Percentiles rank a stretch among this genome's conserved stretches.
phyloP scores from a whole-genome alignment of 2,329 filamentous ascomycete genomes.

The Trichoderma arundinaceum region DNA sequence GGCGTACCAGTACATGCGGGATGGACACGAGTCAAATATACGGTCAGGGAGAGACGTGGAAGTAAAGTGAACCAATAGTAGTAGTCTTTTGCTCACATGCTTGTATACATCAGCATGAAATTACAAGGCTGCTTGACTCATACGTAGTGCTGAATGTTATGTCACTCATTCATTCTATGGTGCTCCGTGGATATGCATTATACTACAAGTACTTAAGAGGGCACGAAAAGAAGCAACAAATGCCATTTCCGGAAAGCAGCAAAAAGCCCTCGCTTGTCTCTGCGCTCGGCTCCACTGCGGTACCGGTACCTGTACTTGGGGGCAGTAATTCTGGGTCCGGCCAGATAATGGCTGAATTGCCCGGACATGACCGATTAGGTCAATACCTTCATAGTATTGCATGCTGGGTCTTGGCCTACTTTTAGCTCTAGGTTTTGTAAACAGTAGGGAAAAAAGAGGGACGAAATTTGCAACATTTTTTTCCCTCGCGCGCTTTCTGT shows the following conservation, averaged over 20 bases:
- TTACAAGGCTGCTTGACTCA: too few species aligned
- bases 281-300: conserved; percentile 1
- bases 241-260: conserved; percentile 5
- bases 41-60: background rate
- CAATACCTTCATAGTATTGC: conserved; percentile 16
- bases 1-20: background rate
- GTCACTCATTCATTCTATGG: too few species aligned
- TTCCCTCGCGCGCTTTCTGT: background rate
- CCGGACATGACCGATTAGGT: conserved; percentile 14
- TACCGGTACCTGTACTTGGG: background rate
- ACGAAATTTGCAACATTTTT: background rate
- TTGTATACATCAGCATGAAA: too few species aligned
- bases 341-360: background rate
- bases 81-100: too few species aligned
- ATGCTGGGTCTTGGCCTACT: conserved; percentile 9
- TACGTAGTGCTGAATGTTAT: too few species aligned
- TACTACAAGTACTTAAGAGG: too few species aligned
- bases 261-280: too few species aligned
- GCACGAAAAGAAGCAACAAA: background rate
- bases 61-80: fast-evolving
- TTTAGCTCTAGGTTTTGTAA: conserved; percentile 1
- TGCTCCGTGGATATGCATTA: too few species aligned
- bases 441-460: background rate
- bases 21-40: background rate
- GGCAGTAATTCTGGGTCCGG: background rate